Percentiles rank a stretch among this genome's conserved stretches.
These are phyloP conservation scores for Gossypium laxum DNA, from an alignment of 441 rosid genomes.

Conservation along the genomic window DNA sequence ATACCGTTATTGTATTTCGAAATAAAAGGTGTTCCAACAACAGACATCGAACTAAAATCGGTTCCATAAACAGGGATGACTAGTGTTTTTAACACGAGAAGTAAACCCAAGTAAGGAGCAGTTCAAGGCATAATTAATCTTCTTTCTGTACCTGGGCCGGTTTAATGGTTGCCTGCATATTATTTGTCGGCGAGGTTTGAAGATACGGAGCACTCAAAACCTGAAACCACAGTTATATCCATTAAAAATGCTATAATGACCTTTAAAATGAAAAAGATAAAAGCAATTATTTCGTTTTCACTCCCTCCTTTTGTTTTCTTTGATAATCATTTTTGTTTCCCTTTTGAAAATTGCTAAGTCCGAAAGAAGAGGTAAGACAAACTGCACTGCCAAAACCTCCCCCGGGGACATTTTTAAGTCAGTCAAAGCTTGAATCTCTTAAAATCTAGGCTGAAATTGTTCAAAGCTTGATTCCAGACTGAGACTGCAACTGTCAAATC, in stretches of 20 bases:
- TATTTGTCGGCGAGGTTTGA: slow-evolving; percentile 38
- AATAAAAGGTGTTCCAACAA: not conserved
- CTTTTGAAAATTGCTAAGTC: not conserved
- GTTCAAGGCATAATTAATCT: not conserved
- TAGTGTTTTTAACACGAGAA: not conserved
- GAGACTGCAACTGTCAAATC: not conserved
- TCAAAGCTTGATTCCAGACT: not conserved
- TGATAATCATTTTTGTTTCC: not conserved
- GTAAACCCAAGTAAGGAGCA: not conserved
- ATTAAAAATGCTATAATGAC: not conserved
- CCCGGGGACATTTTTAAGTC: not conserved
- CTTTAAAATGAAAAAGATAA: not conserved
- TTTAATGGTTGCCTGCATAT: slow-evolving; percentile 41
- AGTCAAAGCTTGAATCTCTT: not conserved
- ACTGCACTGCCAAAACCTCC: not conserved
- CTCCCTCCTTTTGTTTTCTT: not conserved
- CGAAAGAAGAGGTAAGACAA: not conserved
- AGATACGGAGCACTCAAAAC: slow-evolving; percentile 90
- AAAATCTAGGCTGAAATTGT: not conserved
- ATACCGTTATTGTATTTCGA: not conserved
- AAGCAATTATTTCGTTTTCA: not conserved
- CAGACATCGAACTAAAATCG: not conserved
- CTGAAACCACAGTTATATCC: slow-evolving; percentile 31
- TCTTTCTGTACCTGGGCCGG: not conserved
- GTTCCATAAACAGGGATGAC: not conserved